Evolutionary conservation across 2,329 filamentous ascomycete species (phyloP), one percentile per base, ranked within the genome.

Genomic region (Neofusicoccum umdonicola): DNA sequence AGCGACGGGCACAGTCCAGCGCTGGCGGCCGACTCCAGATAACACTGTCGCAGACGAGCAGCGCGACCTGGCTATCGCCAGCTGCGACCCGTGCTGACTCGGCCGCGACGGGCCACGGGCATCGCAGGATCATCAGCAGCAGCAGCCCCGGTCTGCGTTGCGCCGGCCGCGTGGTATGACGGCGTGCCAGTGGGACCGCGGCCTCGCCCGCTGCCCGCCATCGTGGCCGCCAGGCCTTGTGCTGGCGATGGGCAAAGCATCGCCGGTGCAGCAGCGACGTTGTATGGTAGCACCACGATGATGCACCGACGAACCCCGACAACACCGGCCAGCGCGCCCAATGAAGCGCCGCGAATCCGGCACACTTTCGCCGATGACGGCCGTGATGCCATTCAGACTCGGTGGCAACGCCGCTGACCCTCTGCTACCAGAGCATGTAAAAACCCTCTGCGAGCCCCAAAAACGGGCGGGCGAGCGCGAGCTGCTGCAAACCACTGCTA

Each of bases 311-410:
- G 42, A 45, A 47, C 17, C 56, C 56, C 56, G 56, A 47, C 56
- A 58, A 58, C 54, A 45, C 54, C 54, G 54, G 54, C 39, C 34
- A n/a, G 9, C 5, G 27, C 31, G 42, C 17, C 56, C 56, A 60
- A 60, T 60, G 56, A 60, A 19, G 56, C 56, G 15, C 27, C 56
- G 56, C 56, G 1, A 47, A 37, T 47, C 56, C 56, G 56, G 56
- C 56, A 60, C 56, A 60, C 56, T 60, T 60, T 60, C 56, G 56
- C 56, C 56, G 56, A 48, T 47, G 56, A 37, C 56, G 56, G 56
- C 56, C 42, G 42, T 47, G 56, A 37, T 44, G 41, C 56, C 41
- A 22, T 39, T 37, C 39, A 22, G 27, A 37, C 6, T 27, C 56
- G 47, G 56, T 60, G 56, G 56, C 56, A 27, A 60, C 50, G 61